Percentiles rank a stretch among this genome's conserved stretches.
These are phyloP conservation scores for Mucor plumbeus DNA, from an alignment of 371 early-diverging fungal species.

Conservation along the genomic window DNA sequence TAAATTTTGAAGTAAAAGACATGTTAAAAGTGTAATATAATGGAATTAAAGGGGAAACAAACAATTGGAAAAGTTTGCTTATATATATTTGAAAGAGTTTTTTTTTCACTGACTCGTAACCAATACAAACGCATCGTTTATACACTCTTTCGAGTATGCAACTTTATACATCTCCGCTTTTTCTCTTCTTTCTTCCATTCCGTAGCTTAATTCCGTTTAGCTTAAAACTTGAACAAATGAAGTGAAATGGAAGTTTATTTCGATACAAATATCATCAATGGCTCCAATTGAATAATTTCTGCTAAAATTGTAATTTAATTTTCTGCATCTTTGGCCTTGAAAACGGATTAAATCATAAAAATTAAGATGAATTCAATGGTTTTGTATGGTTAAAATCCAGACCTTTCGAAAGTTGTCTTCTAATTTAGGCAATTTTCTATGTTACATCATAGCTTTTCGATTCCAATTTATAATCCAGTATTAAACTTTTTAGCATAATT, in stretches of 20 bases:
- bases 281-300: not conserved
- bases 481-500: not conserved
- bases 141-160: not conserved
- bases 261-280: not conserved
- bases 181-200: not conserved
- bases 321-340: not conserved
- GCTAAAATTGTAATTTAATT: not conserved
- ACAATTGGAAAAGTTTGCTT: conserved; percentile 8
- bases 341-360: not conserved
- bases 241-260: not conserved
- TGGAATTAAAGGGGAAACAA: conserved; percentile 9
- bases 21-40: not conserved
- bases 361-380: not conserved
- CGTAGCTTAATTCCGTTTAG: not conserved
- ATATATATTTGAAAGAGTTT: not conserved
- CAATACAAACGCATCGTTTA: conserved; percentile 11
- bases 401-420: not conserved
- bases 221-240: not conserved
- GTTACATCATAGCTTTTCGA: not conserved
- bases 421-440: conserved; percentile 1
- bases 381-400: not conserved
- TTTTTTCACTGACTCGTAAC: conserved; percentile 9
- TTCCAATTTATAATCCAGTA: not conserved
- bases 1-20: conserved; percentile 23
- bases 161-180: not conserved